Percentiles rank a stretch among this genome's conserved stretches.
Conservation (phyloP, 306 rosid species). For the Cicer chorassanicum region DNA sequence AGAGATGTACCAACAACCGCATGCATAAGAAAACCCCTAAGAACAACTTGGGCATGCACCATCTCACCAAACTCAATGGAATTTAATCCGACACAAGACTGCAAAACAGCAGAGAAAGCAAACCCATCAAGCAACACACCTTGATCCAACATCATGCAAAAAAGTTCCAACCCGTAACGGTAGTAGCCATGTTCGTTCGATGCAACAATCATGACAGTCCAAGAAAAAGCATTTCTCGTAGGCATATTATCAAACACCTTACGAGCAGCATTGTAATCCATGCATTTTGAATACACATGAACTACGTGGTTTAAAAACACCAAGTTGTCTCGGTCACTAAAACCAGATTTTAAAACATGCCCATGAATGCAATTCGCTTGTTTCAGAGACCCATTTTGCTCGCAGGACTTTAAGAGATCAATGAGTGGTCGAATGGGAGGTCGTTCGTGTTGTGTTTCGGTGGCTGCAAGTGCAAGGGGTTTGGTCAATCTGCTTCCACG, state of each 20-base stretch:
- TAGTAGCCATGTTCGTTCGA: conserved; percentile 58
- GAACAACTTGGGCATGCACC: conserved; percentile 72
- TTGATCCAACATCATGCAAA: conserved; percentile 60
- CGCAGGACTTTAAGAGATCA: conserved; percentile 60
- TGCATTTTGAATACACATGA: conserved; percentile 65
- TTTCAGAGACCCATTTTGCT: conserved; percentile 44
- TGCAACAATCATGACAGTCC: conserved; percentile 71
- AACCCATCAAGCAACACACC: conserved; percentile 65
- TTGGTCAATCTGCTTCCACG: not conserved
- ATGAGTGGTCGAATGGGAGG: conserved; percentile 55
- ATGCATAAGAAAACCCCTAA: conserved; percentile 61
- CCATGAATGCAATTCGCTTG: conserved; percentile 62
- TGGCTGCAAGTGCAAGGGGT: conserved; percentile 11
- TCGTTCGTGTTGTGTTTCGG: conserved; percentile 40
- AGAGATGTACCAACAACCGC: conserved; percentile 66
- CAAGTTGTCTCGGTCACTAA: conserved; percentile 50
- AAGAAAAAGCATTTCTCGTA: conserved; percentile 66
- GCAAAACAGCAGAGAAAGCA: conserved; percentile 65
- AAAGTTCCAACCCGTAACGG: conserved; percentile 56
- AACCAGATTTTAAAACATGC: conserved; percentile 56
- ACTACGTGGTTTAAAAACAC: conserved; percentile 63
- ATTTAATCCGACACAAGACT: conserved; percentile 65
- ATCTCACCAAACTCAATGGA: conserved; percentile 55
- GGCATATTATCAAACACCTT: conserved; percentile 71
- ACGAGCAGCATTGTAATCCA: conserved; percentile 50